These are phyloP conservation scores for Pseudodiploospora longispora DNA, from an alignment of 2,329 filamentous ascomycete species.

Conservation along the genomic window DNA sequence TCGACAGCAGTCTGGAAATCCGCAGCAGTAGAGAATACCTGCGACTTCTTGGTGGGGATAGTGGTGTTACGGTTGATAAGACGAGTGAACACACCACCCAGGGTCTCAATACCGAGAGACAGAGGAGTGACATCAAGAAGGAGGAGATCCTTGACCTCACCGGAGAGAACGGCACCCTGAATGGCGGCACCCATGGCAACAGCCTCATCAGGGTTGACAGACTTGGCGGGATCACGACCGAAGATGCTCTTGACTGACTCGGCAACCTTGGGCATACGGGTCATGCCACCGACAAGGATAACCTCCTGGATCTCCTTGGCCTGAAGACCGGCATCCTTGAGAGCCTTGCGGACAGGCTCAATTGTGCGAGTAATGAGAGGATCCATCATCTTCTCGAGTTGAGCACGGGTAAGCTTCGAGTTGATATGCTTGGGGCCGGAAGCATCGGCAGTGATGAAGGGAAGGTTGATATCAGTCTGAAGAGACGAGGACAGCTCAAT, in stretches of 20 bases:
- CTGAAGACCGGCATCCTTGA: conserved; percentile 88
- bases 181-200: conserved; percentile 96
- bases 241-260: conserved; percentile 97
- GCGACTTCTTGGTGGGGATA: conserved; percentile 98
- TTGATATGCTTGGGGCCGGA: conserved; percentile 98
- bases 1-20: conserved; percentile 98
- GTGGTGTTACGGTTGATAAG: conserved; percentile 99
- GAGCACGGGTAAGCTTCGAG: conserved; percentile 82
- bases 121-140: conserved; percentile 93
- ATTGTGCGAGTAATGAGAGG: conserved; percentile 80
- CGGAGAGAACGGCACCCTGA: conserved; percentile 91
- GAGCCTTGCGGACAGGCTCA: conserved; percentile 89
- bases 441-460: conserved; percentile 94
- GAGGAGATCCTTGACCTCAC: conserved; percentile 92
- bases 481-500: conserved; percentile 93
- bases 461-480: conserved; percentile 96
- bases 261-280: conserved; percentile 96
- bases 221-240: conserved; percentile 92
- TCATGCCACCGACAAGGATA: conserved; percentile 98
- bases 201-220: conserved; percentile 96
- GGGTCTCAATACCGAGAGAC: conserved; percentile 96
- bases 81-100: conserved; percentile 95
- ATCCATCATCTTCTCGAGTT: conserved; percentile 89
- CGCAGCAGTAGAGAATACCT: conserved; percentile 93
- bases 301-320: conserved; percentile 96